phyloP scores from a whole-genome alignment of 1,284 basidiomycete species.

The Schizophyllum amplum region DNA sequence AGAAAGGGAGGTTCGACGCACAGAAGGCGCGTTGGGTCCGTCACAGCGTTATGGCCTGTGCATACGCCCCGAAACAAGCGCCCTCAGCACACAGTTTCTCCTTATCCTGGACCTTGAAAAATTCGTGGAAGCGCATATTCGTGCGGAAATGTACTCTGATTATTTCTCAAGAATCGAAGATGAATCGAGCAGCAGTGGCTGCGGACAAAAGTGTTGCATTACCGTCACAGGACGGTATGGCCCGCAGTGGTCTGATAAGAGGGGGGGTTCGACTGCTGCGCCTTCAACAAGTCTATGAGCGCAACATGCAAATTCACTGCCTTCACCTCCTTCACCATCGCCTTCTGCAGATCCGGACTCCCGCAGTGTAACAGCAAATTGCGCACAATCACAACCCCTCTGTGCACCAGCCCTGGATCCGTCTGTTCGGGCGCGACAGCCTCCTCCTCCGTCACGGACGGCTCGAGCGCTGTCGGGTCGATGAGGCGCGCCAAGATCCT shows the following conservation, averaged over 20 bases:
- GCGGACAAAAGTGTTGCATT: too few relatives aligned
- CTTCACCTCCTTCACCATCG: conserved; percentile 40
- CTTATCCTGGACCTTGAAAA: too few relatives aligned
- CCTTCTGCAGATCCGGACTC: conserved; percentile 27
- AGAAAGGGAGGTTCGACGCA: too few relatives aligned
- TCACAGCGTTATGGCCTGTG: too few relatives aligned
- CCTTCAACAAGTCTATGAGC: conserved; percentile 39
- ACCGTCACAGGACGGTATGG: too few relatives aligned
- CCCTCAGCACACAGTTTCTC: too few relatives aligned
- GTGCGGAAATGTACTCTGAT: too few relatives aligned
- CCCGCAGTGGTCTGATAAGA: too few relatives aligned
- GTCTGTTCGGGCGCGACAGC: conserved; percentile 22
- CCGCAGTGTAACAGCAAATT: conserved; percentile 51
- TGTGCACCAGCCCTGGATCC: conserved; percentile 63
- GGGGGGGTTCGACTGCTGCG: neutral
- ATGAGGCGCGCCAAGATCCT: conserved; percentile 58
- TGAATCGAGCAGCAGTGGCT: too few relatives aligned
- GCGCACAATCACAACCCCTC: conserved; percentile 62
- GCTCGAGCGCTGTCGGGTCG: conserved; percentile 35
- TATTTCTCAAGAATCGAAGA: too few relatives aligned
- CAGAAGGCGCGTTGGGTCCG: too few relatives aligned
- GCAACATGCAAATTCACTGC: conserved; percentile 38
- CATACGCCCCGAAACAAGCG: neutral
- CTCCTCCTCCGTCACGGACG: conserved; percentile 22
- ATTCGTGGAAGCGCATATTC: too few relatives aligned